phyloP scores from a whole-genome alignment of 306 rosid species.

The Begonia masoniana region DNA sequence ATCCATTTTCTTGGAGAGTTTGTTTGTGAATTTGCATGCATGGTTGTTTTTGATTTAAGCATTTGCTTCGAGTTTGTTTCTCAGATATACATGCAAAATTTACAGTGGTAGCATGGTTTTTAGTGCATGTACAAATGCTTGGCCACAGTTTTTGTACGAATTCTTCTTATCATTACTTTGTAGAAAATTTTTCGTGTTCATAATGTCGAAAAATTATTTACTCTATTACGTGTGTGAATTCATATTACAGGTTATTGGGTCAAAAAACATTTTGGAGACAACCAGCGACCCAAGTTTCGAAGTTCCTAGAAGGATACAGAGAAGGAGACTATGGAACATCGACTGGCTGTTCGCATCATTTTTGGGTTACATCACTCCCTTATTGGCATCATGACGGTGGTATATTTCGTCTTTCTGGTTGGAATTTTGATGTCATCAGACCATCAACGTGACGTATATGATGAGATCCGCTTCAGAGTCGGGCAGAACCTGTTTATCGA shows the following conservation, averaged over 20 bases:
- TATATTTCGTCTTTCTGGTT: slow-evolving; percentile 53
- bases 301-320: slow-evolving; percentile 63
- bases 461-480: slow-evolving; percentile 31
- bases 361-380: slow-evolving; percentile 15
- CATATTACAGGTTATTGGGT: slow-evolving; percentile 49
- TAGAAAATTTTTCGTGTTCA: too few relatives aligned
- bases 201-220: too few relatives aligned
- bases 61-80: too few relatives aligned
- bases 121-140: too few relatives aligned
- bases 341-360: slow-evolving; percentile 36
- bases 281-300: slow-evolving; percentile 66
- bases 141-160: too few relatives aligned
- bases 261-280: slow-evolving; percentile 59
- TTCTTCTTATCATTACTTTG: too few relatives aligned
- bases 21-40: too few relatives aligned
- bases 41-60: too few relatives aligned
- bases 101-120: too few relatives aligned
- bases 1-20: too few relatives aligned
- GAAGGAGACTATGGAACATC: slow-evolving; percentile 61
- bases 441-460: slow-evolving; percentile 21
- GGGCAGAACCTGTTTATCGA: slow-evolving; percentile 24
- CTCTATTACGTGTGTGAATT: background rate
- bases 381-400: slow-evolving; percentile 52
- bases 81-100: too few relatives aligned
- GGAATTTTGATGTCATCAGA: slow-evolving; percentile 41